Conservation (phyloP, 2,329 filamentous ascomycete genomes). For the Sordariomycetes sp. region DNA sequence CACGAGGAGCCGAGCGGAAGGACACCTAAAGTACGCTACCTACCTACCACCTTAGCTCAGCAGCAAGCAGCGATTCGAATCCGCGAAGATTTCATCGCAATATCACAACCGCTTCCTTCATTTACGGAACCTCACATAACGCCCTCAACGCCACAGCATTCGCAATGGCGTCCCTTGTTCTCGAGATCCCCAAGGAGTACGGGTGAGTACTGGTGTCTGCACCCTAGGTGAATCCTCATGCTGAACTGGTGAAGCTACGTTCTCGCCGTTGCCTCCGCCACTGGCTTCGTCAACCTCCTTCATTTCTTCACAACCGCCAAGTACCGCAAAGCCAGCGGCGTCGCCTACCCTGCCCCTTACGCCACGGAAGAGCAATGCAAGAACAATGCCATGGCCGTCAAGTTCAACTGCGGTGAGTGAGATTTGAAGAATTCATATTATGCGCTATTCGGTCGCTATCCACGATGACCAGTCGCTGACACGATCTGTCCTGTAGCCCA, state of each 20-base stretch:
- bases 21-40: too few species aligned
- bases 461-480: background rate
- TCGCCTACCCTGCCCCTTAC: slow-evolving; percentile 50
- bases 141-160: background rate
- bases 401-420: slow-evolving; percentile 54
- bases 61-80: too few species aligned
- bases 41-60: too few species aligned
- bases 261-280: slow-evolving; percentile 45
- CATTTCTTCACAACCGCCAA: slow-evolving; percentile 37
- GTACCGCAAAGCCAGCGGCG: slow-evolving; percentile 41
- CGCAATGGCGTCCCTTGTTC: slow-evolving; percentile 29
- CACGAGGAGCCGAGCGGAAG: too few species aligned
- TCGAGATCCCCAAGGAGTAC: slow-evolving; percentile 39
- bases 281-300: slow-evolving; percentile 47
- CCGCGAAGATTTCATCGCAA: too few species aligned
- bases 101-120: too few species aligned
- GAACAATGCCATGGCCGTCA: slow-evolving; percentile 42
- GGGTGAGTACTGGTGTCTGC: slow-evolving; percentile 26
- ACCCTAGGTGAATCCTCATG: background rate
- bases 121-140: background rate
- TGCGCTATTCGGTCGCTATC: background rate
- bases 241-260: slow-evolving; percentile 42
- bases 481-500: slow-evolving; percentile 30
- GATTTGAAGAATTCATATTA: background rate
- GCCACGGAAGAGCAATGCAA: slow-evolving; percentile 42